Conservation (phyloP, 805 yeast species). For the Nakazawaea pomicola region DNA sequence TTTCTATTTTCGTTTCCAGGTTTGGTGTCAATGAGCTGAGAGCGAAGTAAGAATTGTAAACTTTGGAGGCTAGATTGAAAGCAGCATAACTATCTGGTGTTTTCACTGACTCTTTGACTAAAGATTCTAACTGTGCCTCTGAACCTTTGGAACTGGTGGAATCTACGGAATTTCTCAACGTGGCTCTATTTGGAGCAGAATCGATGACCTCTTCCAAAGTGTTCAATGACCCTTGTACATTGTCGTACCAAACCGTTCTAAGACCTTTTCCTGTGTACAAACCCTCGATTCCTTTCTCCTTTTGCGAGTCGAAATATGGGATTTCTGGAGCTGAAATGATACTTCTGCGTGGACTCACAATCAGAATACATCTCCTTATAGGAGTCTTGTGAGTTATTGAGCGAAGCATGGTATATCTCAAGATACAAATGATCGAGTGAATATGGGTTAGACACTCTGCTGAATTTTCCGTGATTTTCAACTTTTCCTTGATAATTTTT, state of each 20-base stretch:
- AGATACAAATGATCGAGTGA: too few relatives aligned
- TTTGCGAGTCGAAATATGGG: conserved; percentile 19
- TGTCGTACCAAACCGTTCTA: conserved; percentile 45
- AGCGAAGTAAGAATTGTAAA: conserved; percentile 45
- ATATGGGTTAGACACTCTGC: too few relatives aligned
- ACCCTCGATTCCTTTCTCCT: conserved; percentile 40
- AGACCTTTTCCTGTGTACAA: conserved; percentile 42
- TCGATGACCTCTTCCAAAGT: conserved; percentile 34
- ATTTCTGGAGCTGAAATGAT: conserved; percentile 17
- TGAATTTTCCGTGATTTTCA: too few relatives aligned
- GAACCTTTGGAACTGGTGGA: conserved; percentile 9
- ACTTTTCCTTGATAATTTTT: too few relatives aligned
- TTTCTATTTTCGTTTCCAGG: conserved; percentile 15
- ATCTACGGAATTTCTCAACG: conserved; percentile 21
- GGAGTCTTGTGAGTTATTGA: too few relatives aligned
- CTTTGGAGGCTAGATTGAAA: conserved; percentile 39
- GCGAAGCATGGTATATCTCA: too few relatives aligned
- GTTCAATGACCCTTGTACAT: conserved; percentile 33
- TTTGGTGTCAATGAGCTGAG: conserved; percentile 36
- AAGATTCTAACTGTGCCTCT: conserved; percentile 21
- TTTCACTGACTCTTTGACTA: conserved; percentile 37
- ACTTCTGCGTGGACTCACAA: not conserved
- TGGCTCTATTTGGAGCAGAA: conserved; percentile 23
- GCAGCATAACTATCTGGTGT: conserved; percentile 40
- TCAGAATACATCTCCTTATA: too few relatives aligned